phyloP scores from a whole-genome alignment of 352 stramenopile genomes.

The Blastocystis sp. region DNA sequence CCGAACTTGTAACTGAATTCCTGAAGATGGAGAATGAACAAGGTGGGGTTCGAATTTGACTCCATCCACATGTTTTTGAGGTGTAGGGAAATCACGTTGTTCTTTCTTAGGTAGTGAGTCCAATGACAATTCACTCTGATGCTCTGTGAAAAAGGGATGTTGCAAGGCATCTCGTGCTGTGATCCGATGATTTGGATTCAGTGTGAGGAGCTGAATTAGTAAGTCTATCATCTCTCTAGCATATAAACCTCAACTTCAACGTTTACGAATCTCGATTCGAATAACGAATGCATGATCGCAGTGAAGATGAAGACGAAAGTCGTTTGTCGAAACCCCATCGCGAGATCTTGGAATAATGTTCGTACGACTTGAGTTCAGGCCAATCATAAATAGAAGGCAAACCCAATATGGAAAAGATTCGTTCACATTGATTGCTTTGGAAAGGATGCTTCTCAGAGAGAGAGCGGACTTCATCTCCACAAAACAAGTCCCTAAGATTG shows the following conservation, averaged over 20 bases:
- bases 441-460: constrained; percentile 75
- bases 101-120: not conserved
- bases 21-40: not conserved
- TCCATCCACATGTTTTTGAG: not conserved
- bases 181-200: constrained; percentile 82
- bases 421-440: constrained; percentile 79
- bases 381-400: constrained; percentile 70
- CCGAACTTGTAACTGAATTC: not conserved
- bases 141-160: constrained; percentile 76
- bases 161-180: constrained; percentile 78
- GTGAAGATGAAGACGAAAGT: not conserved
- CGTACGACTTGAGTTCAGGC: constrained; percentile 6
- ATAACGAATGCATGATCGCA: not conserved
- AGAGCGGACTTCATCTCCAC: constrained; percentile 75
- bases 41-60: not conserved
- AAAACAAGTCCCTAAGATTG: constrained; percentile 75
- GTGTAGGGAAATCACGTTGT: constrained; percentile 1
- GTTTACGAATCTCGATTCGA: not conserved
- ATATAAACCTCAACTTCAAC: not conserved
- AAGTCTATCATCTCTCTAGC: constrained; percentile 71
- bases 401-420: constrained; percentile 81
- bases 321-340: constrained; percentile 35
- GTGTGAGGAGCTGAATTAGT: constrained; percentile 81
- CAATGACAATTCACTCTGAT: not conserved
- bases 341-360: constrained; percentile 20